Evolutionary conservation across 2,329 filamentous ascomycete genomes (phyloP), one percentile per base, ranked within the genome.

Genomic region (Phaeosphaeriaceae sp.): DNA sequence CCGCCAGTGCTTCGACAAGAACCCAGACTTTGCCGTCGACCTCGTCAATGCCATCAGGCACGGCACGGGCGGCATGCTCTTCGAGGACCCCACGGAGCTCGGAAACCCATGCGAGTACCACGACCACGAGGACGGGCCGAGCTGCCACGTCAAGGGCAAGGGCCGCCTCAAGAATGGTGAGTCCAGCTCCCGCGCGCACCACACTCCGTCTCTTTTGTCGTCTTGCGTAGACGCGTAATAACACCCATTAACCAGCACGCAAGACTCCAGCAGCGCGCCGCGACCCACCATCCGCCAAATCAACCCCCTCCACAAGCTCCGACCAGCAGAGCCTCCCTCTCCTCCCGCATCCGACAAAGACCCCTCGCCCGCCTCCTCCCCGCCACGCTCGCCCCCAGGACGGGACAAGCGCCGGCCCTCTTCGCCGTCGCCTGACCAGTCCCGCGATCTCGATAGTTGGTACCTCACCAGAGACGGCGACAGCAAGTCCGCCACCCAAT

Each of bases 1-100:
- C 63, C 79, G 80, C 40, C 73, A 76, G 42, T 85, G 83, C 64
- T 84, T 85, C 67, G 76, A 80, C 27, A 72, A 76, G 58, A 82
- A 79, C 61, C 75, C 82, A 1, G 81, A 83, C 56, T 86, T 86
- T 54, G 83, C 83, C 11, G 72, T 86, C 36, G 83, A 85, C 49
- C 78, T 86, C 54, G 76, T 85, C 65, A 83, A 82, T 58, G 81
- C 82, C 5, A 85, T 86, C 63, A 79, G 81, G 52, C 66, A 70
- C 20, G 81, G 82, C 59, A 80, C 80, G 15, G 82, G 83, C 3
- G 82, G 82, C 42, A 76, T 82, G 53, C 71, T 85, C 3, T 84
- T 85, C 61, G 79, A 82, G 9, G 83, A 86, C 66, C 84, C 84
- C 1, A 85, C 83, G 2, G 67, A 72, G 11, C 73, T 74, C 15